Evolutionary conservation across 1,284 basidiomycete genomes (phyloP), one percentile per base, ranked within the genome.

Genomic region (Thelephora terrestris): DNA sequence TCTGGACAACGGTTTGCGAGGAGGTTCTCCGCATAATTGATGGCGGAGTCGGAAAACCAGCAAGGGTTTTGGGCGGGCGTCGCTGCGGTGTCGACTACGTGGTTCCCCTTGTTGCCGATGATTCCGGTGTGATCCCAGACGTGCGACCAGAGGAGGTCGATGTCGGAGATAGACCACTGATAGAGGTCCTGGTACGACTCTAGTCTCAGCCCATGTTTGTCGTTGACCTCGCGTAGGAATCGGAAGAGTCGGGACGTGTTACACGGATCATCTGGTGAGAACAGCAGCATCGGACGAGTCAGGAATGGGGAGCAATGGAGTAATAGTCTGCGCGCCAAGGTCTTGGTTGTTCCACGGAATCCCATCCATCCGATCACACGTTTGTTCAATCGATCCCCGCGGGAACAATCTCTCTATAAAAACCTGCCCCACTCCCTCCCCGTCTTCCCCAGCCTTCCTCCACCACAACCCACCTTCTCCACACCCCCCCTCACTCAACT

Each of bases 1-100:
- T 74, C 68, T 7, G 69, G 62, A 23, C 72, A 74, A 49, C 77
- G 76, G 57, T 72, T 75, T 34, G 71, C 71, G 24, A 93, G 70
- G 73, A 90, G 80, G 63, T 93, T 93, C 69, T 94, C 88, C 36
- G 90, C 87, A 80, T 86, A 91, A 62, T 92, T 92, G 47, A 92
- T 63, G 36, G 65, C 68, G 0, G 87, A 79, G 40, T 79, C 75
- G 21, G 65, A 57, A 64, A 91, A 91, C 89, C 89, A 92, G 5
- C 70, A 53, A 18, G 86, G 86, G 60, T 89, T 90, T n/a, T 73
- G 71, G n/a, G 76, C 70, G 23, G 87, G 85, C 42, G 68, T 63
- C 3, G 78, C 75, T 43, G 61, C 45, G 42, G 66, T 66, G 63
- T 88, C 78, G 36, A 89, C 79, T 47, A 81, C 73, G 67, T 79